A percentile compares a stretch with the other conserved stretches of the same genome.
Conservation (phyloP, 1,284 basidiomycete genomes). For the Wolfiporia cocos region DNA sequence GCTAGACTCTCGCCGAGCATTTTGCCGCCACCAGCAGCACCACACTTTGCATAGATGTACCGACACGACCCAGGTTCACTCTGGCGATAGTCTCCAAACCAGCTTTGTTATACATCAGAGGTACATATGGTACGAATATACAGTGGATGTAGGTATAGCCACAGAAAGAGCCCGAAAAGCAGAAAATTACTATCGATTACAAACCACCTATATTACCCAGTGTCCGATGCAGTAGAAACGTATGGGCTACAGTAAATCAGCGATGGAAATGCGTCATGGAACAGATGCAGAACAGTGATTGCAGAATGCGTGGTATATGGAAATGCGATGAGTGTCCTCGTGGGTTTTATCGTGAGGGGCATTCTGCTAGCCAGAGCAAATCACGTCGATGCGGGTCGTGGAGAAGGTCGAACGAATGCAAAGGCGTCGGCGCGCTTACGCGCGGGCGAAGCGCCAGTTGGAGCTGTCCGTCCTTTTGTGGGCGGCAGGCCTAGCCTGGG, state of each 20-base stretch:
- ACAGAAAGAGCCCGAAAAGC: conserved; percentile 5
- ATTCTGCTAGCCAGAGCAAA: conserved; percentile 1
- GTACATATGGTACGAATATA: conserved; percentile 22
- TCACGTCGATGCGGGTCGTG: conserved; percentile 20
- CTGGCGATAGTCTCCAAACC: conserved; percentile 23
- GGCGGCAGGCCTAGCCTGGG: conserved; percentile 26
- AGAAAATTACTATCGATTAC: conserved; percentile 15
- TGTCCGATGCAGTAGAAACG: conserved; percentile 27
- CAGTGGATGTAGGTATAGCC: conserved; percentile 15
- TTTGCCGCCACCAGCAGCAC: no score
- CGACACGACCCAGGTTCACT: no score
- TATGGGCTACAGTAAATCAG: conserved; percentile 27
- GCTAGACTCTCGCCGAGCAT: no score
- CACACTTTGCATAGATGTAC: no score
- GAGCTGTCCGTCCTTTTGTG: conserved; percentile 20
- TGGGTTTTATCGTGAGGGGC: not conserved
- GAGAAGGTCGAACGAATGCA: conserved; percentile 20
- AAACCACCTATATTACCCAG: conserved; percentile 23
- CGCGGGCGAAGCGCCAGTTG: conserved; percentile 44
- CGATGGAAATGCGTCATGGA: conserved; percentile 21
- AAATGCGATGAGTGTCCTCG: conserved; percentile 9
- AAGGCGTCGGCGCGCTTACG: conserved; percentile 21
- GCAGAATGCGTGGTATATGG: conserved; percentile 23
- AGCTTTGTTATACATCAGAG: conserved; percentile 22
- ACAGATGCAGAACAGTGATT: conserved; percentile 19